phyloP scores from a whole-genome alignment of 2,329 filamentous ascomycete genomes.

The Alternaria viburni region DNA sequence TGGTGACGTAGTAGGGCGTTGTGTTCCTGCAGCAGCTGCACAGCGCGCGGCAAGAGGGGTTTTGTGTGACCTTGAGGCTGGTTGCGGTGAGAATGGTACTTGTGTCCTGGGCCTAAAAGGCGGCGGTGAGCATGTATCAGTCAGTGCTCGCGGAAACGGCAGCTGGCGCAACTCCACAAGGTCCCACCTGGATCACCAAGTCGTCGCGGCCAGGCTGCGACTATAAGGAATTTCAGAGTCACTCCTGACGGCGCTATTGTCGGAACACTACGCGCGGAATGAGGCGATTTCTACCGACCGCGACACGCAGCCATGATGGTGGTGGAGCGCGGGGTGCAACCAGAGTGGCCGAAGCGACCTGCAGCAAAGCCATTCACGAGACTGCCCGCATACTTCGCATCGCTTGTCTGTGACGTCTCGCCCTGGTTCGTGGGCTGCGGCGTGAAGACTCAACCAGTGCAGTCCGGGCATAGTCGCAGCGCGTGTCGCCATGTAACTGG shows the following conservation, averaged over 20 bases:
- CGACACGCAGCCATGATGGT: constrained; percentile 26
- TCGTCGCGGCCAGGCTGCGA: constrained; percentile 8
- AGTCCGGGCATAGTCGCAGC: constrained; percentile 24
- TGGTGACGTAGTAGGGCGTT: constrained; percentile 23
- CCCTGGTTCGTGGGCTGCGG: constrained; percentile 35
- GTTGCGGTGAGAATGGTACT: constrained; percentile 24
- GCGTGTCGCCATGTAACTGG: constrained; percentile 44
- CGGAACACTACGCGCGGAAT: constrained; percentile 25
- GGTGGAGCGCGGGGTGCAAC: constrained; percentile 22
- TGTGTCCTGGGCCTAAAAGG: constrained; percentile 26
- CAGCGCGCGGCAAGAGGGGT: constrained; percentile 24
- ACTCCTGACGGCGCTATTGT: constrained; percentile 1
- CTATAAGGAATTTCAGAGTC: constrained; percentile 11
- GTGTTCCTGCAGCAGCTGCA: constrained; percentile 29
- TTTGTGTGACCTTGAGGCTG: constrained; percentile 25
- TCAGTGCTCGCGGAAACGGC: constrained; percentile 35
- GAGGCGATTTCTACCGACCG: constrained; percentile 30
- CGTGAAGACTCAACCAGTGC: constrained; percentile 25
- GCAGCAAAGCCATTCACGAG: constrained; percentile 31
- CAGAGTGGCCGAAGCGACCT: constrained; percentile 21
- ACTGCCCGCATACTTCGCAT: constrained; percentile 30
- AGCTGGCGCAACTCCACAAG: constrained; percentile 29
- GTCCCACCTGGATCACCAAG: constrained; percentile 25
- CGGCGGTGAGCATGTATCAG: constrained; percentile 42
- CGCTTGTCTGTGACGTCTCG: constrained; percentile 37